phyloP scores from a whole-genome alignment of 176 grass and related monocot species.

The Juncus inflexus region DNA sequence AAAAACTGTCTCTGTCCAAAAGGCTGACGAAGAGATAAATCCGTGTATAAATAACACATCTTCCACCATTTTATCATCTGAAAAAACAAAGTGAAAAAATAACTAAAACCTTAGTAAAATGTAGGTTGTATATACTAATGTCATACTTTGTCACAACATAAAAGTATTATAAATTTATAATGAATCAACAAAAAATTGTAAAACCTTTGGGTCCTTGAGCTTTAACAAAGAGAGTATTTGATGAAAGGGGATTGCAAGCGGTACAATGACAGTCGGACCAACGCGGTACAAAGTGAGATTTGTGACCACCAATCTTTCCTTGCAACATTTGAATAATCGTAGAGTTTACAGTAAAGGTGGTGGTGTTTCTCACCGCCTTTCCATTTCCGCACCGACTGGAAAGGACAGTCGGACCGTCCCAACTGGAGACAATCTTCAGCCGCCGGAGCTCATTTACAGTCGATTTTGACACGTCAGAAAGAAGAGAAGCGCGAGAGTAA shows the following conservation, averaged over 20 bases:
- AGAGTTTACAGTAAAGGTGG: slow-evolving; percentile 60
- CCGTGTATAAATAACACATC: slow-evolving; percentile 57
- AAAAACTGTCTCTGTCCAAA: slow-evolving; percentile 58
- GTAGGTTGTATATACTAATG: too few relatives aligned
- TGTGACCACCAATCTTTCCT: slow-evolving; percentile 47
- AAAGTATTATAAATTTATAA: not conserved
- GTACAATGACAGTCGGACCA: slow-evolving; percentile 97
- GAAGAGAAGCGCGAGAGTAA: slow-evolving; percentile 57
- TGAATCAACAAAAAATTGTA: too few relatives aligned
- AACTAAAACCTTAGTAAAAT: not conserved
- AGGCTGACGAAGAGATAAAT: slow-evolving; percentile 51
- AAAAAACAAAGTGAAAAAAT: slow-evolving; percentile 24
- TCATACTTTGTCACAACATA: not conserved
- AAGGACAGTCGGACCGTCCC: not conserved
- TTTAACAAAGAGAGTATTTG: slow-evolving; percentile 75
- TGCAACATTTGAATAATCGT: slow-evolving; percentile 72
- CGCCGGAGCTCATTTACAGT: slow-evolving; percentile 30
- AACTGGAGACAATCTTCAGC: slow-evolving; percentile 22
- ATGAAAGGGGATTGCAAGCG: slow-evolving; percentile 66
- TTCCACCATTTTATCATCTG: slow-evolving; percentile 36
- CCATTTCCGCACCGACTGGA: slow-evolving; percentile 8
- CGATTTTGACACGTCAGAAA: slow-evolving; percentile 30
- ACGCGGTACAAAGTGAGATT: slow-evolving; percentile 44
- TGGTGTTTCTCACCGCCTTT: slow-evolving; percentile 5
- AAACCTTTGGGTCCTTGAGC: slow-evolving; percentile 56